Conservation (phyloP, 768 basidiomycete genomes). For the Collybiopsis luxurians region DNA sequence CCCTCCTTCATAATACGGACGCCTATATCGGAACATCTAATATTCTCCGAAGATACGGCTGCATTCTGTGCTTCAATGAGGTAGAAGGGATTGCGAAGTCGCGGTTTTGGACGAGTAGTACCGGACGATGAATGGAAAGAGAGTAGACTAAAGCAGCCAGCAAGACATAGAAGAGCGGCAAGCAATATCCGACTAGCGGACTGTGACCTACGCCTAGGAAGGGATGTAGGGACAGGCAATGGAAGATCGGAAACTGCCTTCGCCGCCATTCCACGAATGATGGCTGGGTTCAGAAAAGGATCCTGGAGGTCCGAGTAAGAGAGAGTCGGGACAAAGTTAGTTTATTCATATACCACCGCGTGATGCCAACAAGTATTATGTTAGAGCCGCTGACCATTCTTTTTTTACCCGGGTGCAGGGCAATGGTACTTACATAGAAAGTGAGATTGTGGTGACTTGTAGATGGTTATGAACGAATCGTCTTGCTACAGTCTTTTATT, state of each 20-base stretch:
- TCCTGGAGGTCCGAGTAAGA: too few species aligned
- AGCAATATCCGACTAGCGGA: neutral
- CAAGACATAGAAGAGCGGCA: neutral
- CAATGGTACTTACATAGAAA: too few species aligned
- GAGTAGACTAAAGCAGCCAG: neutral
- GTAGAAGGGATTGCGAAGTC: conserved; percentile 49
- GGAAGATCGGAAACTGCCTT: neutral
- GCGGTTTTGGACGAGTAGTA: neutral
- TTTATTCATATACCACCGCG: too few species aligned
- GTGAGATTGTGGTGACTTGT: too few species aligned
- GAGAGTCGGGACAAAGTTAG: too few species aligned
- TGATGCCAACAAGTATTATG: too few species aligned
- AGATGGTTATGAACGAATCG: too few species aligned
- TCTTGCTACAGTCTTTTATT: too few species aligned
- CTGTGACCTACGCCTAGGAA: neutral
- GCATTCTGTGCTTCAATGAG: conserved; percentile 65
- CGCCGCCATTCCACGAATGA: neutral
- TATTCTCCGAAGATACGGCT: conserved; percentile 89
- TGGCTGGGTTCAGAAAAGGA: too few species aligned
- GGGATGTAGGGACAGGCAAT: neutral
- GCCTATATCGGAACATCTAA: conserved; percentile 82
- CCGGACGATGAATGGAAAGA: neutral
- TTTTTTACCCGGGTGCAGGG: too few species aligned
- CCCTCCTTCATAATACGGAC: conserved; percentile 73
- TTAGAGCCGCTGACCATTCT: too few species aligned